phyloP scores from a whole-genome alignment of 306 rosid genomes.

The Vigna mungo region DNA sequence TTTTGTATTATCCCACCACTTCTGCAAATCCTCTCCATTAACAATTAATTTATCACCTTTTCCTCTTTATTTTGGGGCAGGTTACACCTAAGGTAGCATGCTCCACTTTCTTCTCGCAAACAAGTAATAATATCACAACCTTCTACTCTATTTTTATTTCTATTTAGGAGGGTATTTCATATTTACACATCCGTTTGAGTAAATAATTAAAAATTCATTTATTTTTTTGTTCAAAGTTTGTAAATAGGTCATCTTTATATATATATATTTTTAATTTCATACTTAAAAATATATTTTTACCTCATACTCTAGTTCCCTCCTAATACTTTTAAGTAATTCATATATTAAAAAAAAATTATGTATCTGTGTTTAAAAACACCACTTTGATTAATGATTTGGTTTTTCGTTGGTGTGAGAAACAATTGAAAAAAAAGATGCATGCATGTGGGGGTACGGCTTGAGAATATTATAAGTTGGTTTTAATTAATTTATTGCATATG shows the following conservation, averaged over 20 bases:
- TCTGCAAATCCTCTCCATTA: constrained; percentile 32
- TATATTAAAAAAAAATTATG: too few species aligned
- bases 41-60: constrained; percentile 12
- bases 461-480: neutral
- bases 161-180: neutral
- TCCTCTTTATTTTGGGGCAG: constrained; percentile 37
- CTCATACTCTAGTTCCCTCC: too few species aligned
- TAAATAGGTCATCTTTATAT: too few species aligned
- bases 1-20: constrained; percentile 27
- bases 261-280: too few species aligned
- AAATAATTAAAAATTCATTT: too few species aligned
- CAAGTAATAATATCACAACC: neutral
- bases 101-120: constrained; percentile 59
- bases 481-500: neutral
- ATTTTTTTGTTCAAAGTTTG: too few species aligned
- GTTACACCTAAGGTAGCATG: constrained; percentile 61
- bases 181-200: neutral
- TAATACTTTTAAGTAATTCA: too few species aligned
- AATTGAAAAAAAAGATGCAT: neutral
- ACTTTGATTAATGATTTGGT: too few species aligned
- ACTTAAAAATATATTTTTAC: too few species aligned
- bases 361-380: too few species aligned
- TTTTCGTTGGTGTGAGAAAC: neutral
- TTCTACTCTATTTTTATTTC: neutral
- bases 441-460: neutral